These are phyloP conservation scores for Pseudonectria foliicola DNA, from an alignment of 2,329 filamentous ascomycete genomes.

Conservation along the genomic window DNA sequence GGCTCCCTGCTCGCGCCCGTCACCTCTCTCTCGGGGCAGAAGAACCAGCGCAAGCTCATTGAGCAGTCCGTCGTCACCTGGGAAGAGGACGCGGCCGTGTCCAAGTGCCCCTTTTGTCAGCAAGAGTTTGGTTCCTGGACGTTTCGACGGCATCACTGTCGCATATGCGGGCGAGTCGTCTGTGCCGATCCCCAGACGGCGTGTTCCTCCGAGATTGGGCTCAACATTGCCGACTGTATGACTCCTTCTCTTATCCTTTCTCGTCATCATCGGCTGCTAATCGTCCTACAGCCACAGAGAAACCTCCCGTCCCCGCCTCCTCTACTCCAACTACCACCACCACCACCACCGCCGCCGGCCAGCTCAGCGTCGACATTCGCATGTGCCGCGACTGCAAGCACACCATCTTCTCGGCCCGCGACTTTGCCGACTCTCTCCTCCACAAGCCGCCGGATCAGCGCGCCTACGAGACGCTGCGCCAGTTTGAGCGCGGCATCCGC, in stretches of 20 bases:
- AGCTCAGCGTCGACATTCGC: conserved; percentile 70
- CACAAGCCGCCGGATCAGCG: conserved; percentile 68
- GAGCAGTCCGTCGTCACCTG: conserved; percentile 92
- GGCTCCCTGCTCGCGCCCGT: conserved; percentile 53
- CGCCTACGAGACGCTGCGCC: conserved; percentile 73
- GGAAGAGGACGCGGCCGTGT: conserved; percentile 81
- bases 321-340: conserved; percentile 7
- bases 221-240: conserved; percentile 60
- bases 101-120: conserved; percentile 85
- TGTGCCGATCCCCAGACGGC: conserved; percentile 79
- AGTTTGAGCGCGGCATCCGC: conserved; percentile 83
- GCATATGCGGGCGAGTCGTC: conserved; percentile 86
- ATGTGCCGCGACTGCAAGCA: conserved; percentile 85
- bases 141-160: conserved; percentile 88
- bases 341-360: conserved; percentile 26
- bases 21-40: conserved; percentile 57
- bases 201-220: conserved; percentile 76
- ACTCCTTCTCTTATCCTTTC: not conserved
- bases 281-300: conserved; percentile 31
- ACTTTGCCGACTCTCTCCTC: conserved; percentile 65
- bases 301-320: conserved; percentile 19
- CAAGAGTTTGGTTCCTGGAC: conserved; percentile 93
- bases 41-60: conserved; percentile 68
- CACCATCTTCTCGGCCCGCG: conserved; percentile 57
- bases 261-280: conserved; percentile 10